Percentiles rank a stretch among this genome's conserved stretches.
Conservation (phyloP, 768 basidiomycete species). For the Leucocoprinus leucothites region DNA sequence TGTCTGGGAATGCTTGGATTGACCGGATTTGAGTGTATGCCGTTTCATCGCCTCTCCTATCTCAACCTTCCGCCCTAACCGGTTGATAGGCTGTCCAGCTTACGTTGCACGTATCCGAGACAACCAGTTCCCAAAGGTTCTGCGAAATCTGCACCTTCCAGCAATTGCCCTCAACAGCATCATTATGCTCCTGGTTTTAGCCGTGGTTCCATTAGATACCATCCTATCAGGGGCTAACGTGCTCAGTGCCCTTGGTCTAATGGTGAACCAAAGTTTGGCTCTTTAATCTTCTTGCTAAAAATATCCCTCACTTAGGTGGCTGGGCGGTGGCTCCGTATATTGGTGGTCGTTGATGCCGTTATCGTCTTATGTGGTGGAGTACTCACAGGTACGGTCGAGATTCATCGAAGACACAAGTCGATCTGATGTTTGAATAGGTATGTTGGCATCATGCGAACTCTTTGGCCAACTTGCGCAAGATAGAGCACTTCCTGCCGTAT, state of each 20-base stretch:
- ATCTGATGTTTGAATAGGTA: conserved; percentile 34
- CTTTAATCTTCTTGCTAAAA: neutral
- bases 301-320: conserved; percentile 36
- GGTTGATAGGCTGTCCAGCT: conserved; percentile 49
- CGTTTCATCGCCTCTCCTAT: neutral
- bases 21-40: conserved; percentile 67
- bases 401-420: neutral
- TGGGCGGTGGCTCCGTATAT: conserved; percentile 58
- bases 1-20: conserved; percentile 72
- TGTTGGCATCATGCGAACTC: conserved; percentile 57
- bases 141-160: conserved; percentile 63
- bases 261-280: conserved; percentile 28
- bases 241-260: conserved; percentile 59
- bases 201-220: conserved; percentile 49
- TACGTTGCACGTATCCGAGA: conserved; percentile 61
- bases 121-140: conserved; percentile 52
- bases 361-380: conserved; percentile 74
- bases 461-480: conserved; percentile 57
- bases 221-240: conserved; percentile 55
- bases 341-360: conserved; percentile 64
- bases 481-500: conserved; percentile 53
- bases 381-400: conserved; percentile 48
- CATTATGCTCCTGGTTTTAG: conserved; percentile 59
- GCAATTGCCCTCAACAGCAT: conserved; percentile 52
- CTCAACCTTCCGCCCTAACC: neutral